Conservation (phyloP, 331 rosid genomes). For the Pyracantha coccinea region DNA sequence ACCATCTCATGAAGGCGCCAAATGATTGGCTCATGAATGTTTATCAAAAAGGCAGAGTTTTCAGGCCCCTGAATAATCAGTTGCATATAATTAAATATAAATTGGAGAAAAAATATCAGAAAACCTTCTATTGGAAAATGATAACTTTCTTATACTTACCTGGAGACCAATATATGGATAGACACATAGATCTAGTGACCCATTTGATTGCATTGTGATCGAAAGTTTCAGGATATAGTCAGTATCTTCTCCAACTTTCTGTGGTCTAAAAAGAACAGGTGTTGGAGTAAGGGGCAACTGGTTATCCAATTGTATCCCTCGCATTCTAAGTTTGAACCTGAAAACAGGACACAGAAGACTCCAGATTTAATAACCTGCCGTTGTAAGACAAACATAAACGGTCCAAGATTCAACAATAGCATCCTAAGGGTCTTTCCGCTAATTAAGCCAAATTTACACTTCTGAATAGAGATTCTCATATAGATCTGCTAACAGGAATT, state of each 20-base stretch:
- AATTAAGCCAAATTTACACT: not conserved
- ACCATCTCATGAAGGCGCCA: conserved; percentile 98
- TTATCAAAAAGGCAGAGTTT: conserved; percentile 69
- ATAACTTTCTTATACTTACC: conserved; percentile 43
- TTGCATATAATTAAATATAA: conserved; percentile 3
- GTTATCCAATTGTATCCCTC: conserved; percentile 82
- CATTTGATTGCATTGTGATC: conserved; percentile 77
- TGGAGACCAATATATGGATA: conserved; percentile 90
- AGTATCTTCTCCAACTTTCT: conserved; percentile 57
- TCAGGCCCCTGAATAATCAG: conserved; percentile 68
- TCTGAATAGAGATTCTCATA: not conserved
- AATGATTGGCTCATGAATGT: conserved; percentile 88
- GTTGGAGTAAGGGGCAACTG: conserved; percentile 91
- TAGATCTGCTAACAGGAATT: not conserved
- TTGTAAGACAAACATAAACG: conserved; percentile 6
- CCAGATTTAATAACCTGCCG: conserved; percentile 15
- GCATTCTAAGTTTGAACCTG: conserved; percentile 90
- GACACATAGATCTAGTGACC: conserved; percentile 79
- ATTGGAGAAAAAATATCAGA: conserved; percentile 1
- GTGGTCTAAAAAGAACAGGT: conserved; percentile 97
- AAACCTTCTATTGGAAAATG: conserved; percentile 3
- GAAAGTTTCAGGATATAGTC: conserved; percentile 86
- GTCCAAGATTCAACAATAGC: not conserved
- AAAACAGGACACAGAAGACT: conserved; percentile 13
- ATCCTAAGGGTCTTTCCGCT: not conserved